A percentile compares a stretch with the other conserved stretches of the same genome.
Evolutionary conservation across 345 rosid species (phyloP).

Genomic region (Corchorus olitorius): DNA sequence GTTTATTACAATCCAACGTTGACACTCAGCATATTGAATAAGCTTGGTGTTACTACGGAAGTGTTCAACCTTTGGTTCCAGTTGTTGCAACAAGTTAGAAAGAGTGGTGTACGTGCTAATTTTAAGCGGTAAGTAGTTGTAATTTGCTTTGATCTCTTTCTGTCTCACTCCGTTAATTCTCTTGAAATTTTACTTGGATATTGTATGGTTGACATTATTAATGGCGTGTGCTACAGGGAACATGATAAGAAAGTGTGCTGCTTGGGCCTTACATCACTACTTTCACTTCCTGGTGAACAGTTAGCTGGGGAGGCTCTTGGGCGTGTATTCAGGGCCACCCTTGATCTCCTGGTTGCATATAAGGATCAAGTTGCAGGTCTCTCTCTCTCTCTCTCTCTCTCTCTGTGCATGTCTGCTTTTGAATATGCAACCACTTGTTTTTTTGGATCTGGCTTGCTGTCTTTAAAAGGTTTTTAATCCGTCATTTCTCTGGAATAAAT

Average conservation of each 20-base stretch:
- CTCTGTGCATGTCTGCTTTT: conserved; percentile 7
- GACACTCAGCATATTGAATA: conserved; percentile 79
- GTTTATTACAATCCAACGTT: conserved; percentile 83
- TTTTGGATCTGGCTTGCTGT: neutral
- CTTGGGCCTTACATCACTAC: conserved; percentile 88
- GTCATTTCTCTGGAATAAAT: neutral
- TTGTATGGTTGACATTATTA: conserved; percentile 15
- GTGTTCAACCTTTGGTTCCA: conserved; percentile 92
- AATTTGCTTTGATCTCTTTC: conserved; percentile 2
- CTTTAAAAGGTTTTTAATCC: neutral
- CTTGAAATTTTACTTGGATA: neutral
- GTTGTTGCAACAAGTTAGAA: conserved; percentile 91
- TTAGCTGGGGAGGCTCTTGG: conserved; percentile 86
- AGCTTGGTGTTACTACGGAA: conserved; percentile 73
- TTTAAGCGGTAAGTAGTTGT: conserved; percentile 66
- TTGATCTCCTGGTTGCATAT: conserved; percentile 87
- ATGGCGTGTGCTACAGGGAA: conserved; percentile 56
- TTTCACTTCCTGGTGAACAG: conserved; percentile 82
- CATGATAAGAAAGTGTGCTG: conserved; percentile 98
- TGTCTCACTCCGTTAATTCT: neutral
- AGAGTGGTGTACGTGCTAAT: conserved; percentile 74
- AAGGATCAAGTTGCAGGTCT: conserved; percentile 95
- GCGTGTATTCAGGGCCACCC: conserved; percentile 80
- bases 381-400: conserved; percentile 1
- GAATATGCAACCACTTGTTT: neutral